These are phyloP conservation scores for Imleria badia DNA, from an alignment of 768 basidiomycete species.

Conservation along the genomic window DNA sequence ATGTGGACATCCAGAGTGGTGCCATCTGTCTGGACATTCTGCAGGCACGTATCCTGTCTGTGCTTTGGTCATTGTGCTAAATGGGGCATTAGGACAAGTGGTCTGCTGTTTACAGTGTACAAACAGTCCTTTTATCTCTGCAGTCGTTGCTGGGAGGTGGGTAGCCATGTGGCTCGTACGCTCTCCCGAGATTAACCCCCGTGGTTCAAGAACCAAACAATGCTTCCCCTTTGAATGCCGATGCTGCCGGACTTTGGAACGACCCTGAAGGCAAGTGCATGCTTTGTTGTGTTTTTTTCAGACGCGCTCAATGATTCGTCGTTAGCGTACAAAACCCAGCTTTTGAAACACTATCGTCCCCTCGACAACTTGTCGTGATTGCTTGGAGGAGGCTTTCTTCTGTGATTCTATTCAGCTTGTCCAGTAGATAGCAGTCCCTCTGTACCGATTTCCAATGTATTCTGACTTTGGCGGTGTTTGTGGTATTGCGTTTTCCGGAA, in stretches of 20 bases:
- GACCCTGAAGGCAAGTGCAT: slow-evolving; percentile 55
- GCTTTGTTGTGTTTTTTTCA: neutral
- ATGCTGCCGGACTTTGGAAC: slow-evolving; percentile 82
- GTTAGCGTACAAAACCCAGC: slow-evolving; percentile 68
- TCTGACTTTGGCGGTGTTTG: neutral
- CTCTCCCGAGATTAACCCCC: neutral
- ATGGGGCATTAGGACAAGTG: slow-evolving; percentile 69
- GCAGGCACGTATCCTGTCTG: slow-evolving; percentile 49
- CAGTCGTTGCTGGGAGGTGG: slow-evolving; percentile 86
- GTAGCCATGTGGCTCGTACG: slow-evolving; percentile 21
- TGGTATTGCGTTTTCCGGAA: too few species aligned
- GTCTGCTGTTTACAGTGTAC: slow-evolving; percentile 91
- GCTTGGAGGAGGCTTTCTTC: neutral
- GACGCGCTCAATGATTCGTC: neutral
- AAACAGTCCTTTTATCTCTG: slow-evolving; percentile 83
- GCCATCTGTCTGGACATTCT: slow-evolving; percentile 87
- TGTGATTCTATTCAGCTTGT: neutral
- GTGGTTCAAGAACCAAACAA: slow-evolving; percentile 79
- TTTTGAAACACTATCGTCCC: slow-evolving; percentile 72
- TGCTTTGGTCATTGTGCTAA: slow-evolving; percentile 1
- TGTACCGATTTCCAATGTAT: slow-evolving; percentile 14
- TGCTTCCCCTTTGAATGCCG: slow-evolving; percentile 84
- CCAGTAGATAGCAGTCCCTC: slow-evolving; percentile 13
- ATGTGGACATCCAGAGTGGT: slow-evolving; percentile 76
- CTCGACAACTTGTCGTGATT: slow-evolving; percentile 37